phyloP scores from a whole-genome alignment of 352 stramenopile species.

The Phytophthora parvispora region DNA sequence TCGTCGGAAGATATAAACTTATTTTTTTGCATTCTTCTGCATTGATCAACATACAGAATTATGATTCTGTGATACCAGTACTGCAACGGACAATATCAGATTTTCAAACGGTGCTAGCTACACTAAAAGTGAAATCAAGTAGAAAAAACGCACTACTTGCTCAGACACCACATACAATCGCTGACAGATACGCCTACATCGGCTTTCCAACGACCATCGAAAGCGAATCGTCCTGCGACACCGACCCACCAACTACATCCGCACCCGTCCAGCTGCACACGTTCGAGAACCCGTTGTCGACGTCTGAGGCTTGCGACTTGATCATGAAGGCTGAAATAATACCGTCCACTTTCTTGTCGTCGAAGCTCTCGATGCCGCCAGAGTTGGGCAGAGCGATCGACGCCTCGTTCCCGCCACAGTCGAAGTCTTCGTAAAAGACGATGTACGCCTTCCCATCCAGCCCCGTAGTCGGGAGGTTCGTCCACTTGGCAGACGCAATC shows the following conservation, averaged over 20 bases:
- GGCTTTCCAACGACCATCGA: conserved; percentile 18
- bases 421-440: conserved; percentile 25
- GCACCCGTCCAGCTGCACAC: conserved; percentile 30
- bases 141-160: neutral
- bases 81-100: no score
- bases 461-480: conserved; percentile 16
- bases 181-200: neutral
- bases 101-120: neutral
- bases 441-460: conserved; percentile 29
- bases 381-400: conserved; percentile 20
- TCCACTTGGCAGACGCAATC: conserved; percentile 27
- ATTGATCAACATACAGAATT: neutral
- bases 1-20: neutral
- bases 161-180: neutral
- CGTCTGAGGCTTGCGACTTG: neutral
- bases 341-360: conserved; percentile 18
- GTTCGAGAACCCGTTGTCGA: conserved; percentile 25
- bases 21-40: neutral
- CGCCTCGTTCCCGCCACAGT: conserved; percentile 11
- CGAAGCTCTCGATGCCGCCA: conserved; percentile 26
- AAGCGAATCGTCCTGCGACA: conserved; percentile 18
- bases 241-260: conserved; percentile 18
- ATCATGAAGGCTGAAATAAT: conserved; percentile 28
- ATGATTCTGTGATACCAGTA: no score
- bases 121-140: neutral